Base-by-base conservation (phyloP, 495 filamentous ascomycete species). In the Pseudotulostoma volvatum region DNA sequence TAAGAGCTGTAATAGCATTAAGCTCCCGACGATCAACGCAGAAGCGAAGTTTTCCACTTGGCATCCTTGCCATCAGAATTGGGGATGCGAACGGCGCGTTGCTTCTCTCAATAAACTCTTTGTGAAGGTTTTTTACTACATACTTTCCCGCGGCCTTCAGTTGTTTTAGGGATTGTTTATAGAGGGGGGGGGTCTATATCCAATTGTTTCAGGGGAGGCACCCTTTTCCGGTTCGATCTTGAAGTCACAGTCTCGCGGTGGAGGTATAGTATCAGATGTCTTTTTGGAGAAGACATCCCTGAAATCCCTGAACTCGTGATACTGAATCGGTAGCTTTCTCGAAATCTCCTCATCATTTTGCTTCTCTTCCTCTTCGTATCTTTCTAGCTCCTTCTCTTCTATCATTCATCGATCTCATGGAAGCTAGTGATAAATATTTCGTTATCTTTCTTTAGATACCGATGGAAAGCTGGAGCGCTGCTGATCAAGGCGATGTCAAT, bases 1-100 rank as follows among this genome's bases (percentile, higher is more conserved):
- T 67, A 7, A 67, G 33, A 0, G 61, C n/a, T n/a, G n/a, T n/a
- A n/a, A n/a, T n/a, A n/a, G n/a, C n/a, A n/a, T n/a, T n/a, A n/a
- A n/a, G n/a, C n/a, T n/a, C n/a, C n/a, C n/a, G n/a, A 28, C 23
- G 23, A 28, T 73, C 53, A 0, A 70, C 45, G 51, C 54, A 72
- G 23, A 75, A 44, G 0, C 52, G 37, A 0, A 68, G 30, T 0
- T 41, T 43, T 4, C 56, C 53, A 18, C n/a, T n/a, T n/a, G n/a
- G n/a, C n/a, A n/a, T n/a, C n/a, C n/a, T n/a, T n/a, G n/a, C n/a
- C n/a, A n/a, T n/a, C n/a, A n/a, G n/a, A n/a, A n/a, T n/a, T n/a
- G n/a, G n/a, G n/a, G n/a, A n/a, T n/a, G 44, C 47, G 3, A 33
- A 48, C 0, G 39, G 43, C 1, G 53, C 34, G 9, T 34, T 41